Conservation (phyloP, 768 basidiomycete species). For the Kwoniella botswanensis region DNA sequence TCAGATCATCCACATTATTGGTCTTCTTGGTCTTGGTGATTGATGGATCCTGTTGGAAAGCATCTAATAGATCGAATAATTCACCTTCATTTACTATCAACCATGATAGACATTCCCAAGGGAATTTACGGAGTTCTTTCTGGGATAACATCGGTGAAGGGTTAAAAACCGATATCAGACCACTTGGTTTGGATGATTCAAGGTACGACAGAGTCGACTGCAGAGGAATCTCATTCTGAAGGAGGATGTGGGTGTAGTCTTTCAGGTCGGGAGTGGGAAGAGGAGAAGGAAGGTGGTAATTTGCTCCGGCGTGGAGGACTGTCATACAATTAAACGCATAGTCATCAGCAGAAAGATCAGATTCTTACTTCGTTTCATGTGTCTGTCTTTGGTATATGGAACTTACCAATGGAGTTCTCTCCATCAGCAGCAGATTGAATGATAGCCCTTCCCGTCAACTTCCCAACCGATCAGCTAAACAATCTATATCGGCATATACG, state of each 20-base stretch:
- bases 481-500: neutral
- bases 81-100: constrained; percentile 61
- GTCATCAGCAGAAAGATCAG: constrained; percentile 1
- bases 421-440: constrained; percentile 60
- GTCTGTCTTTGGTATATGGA: neutral
- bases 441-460: constrained; percentile 60
- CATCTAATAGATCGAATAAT: constrained; percentile 37
- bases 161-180: constrained; percentile 58
- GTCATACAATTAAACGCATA: neutral
- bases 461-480: neutral
- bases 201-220: constrained; percentile 52
- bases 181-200: constrained; percentile 18
- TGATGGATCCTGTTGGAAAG: constrained; percentile 19
- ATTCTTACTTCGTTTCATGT: neutral
- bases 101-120: constrained; percentile 58
- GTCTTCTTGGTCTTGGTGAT: neutral
- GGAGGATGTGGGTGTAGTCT: constrained; percentile 57
- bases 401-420: constrained; percentile 61
- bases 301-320: constrained; percentile 58
- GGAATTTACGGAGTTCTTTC: constrained; percentile 52
- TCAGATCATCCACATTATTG: neutral
- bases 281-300: constrained; percentile 42
- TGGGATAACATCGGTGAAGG: constrained; percentile 60
- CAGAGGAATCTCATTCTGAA: constrained; percentile 62
- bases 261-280: constrained; percentile 50